Evolutionary conservation across 371 early-diverging fungal species (phyloP).

Genomic region (Mortierella sp.): DNA sequence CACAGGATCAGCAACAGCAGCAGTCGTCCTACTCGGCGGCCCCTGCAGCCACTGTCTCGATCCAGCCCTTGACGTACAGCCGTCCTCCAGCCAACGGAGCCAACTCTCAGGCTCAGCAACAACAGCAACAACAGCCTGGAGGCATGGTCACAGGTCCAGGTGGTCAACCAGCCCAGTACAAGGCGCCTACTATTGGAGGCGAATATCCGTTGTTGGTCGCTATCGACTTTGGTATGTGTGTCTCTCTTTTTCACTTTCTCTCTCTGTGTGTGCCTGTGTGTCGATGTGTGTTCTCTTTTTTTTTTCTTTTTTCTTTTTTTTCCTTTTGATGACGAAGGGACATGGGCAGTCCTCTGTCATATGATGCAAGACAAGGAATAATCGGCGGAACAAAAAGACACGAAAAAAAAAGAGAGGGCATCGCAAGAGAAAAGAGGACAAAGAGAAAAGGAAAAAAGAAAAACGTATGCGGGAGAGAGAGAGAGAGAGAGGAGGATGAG

Average conservation of each 20-base stretch:
- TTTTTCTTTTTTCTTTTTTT: background rate
- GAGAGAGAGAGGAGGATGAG: background rate
- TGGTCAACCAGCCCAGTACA: no score
- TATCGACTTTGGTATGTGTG: conserved; percentile 45
- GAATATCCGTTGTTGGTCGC: conserved; percentile 50
- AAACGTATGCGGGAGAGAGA: background rate
- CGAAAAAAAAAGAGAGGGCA: no score
- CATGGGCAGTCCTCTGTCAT: conserved; percentile 12
- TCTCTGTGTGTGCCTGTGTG: background rate
- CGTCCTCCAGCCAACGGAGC: conserved; percentile 7
- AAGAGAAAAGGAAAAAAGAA: conserved; percentile 11
- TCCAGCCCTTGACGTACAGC: conserved; percentile 31
- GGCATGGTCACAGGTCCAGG: background rate
- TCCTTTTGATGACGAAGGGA: background rate
- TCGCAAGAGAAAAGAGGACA: conserved; percentile 22
- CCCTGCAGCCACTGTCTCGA: conserved; percentile 27
- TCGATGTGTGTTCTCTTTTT: background rate
- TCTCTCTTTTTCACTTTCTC: conserved; percentile 4
- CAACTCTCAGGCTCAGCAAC: conserved; percentile 4
- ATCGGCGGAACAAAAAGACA: conserved; percentile 3
- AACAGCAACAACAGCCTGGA: conserved; percentile 15
- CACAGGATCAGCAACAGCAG: conserved; percentile 18
- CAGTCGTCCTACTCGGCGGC: conserved; percentile 11
- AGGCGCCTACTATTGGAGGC: conserved; percentile 16
- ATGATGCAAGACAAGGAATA: conserved; percentile 13